Base-by-base conservation (phyloP, 2,329 filamentous ascomycete genomes). In the Verticillium nubilum region DNA sequence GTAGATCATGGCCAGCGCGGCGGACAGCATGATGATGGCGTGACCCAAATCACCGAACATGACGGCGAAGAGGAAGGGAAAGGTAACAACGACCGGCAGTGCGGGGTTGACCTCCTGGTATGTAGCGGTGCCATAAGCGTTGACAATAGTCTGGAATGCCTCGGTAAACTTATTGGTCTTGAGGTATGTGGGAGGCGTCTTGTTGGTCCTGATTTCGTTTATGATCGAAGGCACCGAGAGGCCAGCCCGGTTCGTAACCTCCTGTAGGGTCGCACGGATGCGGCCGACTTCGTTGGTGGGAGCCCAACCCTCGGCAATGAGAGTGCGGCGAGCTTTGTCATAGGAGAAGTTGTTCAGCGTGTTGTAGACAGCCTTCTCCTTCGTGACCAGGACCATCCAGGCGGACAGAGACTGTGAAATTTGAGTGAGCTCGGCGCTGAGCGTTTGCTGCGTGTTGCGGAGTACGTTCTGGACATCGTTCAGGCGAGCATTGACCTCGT, bases 11-110 rank as follows among this genome's bases (percentile, higher is more conserved):
- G 92, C 91, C 59, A 87, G 70, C 15, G 95, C 91, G 60, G 92
- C 90, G 59, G 86, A 72, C 52, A 94, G 82, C 90, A 99, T 96
- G 73, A 99, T 90, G 65, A 88, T 75, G 65, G 94, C 95, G 71
- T 99, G 95, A 57, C 95, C 96, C 61, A 97, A 88, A 76, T 99
- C 95, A 80, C 95, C 96, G 72, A 99, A 99, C 95, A 99, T 99
- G 85, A 99, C 95, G 56, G 95, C 95, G 72, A 99, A 99, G 63
- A 99, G 82, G 81, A 99, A 99, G n/a, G 96, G 95, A 76, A 99
- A 99, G 5, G 95, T 99, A 64, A 99, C 88, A 66, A 98, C 92
- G 57, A 96, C 95, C 37, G 94, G 94, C 25, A 99, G 83, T 63
- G 92, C 94, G 60, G 95, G 95, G 77, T 99, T 99, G 74, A 97